Evolutionary conservation across 805 yeast species (phyloP).

Genomic region (Candida caryicola): DNA sequence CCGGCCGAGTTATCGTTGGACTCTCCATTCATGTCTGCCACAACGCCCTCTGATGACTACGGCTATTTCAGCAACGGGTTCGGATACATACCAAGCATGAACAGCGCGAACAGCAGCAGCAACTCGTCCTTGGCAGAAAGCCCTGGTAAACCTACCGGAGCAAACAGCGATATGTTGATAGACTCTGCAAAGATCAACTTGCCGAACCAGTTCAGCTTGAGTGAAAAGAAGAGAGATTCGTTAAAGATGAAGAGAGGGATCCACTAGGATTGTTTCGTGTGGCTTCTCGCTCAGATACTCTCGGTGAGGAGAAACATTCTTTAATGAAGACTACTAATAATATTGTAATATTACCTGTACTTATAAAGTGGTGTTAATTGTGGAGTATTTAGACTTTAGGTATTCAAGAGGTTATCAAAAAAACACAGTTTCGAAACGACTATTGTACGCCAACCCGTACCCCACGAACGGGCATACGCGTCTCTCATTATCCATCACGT

Average conservation of each 20-base stretch:
- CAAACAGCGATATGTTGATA: constrained; percentile 10
- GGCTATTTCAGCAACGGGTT: constrained; percentile 27
- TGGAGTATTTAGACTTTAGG: neutral
- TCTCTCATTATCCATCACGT: no score
- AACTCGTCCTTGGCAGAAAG: constrained; percentile 12
- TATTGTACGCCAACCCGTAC: no score
- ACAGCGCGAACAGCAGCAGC: constrained; percentile 8
- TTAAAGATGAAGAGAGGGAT: constrained; percentile 45
- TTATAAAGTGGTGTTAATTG: neutral
- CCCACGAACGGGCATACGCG: no score
- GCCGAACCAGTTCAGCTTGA: constrained; percentile 33
- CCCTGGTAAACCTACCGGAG: constrained; percentile 11
- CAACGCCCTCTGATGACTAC: constrained; percentile 35
- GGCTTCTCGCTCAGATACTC: no score
- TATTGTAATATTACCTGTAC: neutral
- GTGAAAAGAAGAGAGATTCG: constrained; percentile 46
- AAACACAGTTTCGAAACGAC: no score
- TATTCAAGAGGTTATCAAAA: no score
- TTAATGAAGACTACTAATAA: neutral
- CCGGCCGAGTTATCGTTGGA: constrained; percentile 24
- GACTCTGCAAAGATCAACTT: constrained; percentile 21
- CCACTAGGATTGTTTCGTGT: constrained; percentile 27
- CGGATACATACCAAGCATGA: neutral
- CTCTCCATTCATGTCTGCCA: constrained; percentile 42
- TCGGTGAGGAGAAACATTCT: no score